phyloP scores from a whole-genome alignment of 108 stramenopile genomes.

The Mayamaea pseudoterrestris region DNA sequence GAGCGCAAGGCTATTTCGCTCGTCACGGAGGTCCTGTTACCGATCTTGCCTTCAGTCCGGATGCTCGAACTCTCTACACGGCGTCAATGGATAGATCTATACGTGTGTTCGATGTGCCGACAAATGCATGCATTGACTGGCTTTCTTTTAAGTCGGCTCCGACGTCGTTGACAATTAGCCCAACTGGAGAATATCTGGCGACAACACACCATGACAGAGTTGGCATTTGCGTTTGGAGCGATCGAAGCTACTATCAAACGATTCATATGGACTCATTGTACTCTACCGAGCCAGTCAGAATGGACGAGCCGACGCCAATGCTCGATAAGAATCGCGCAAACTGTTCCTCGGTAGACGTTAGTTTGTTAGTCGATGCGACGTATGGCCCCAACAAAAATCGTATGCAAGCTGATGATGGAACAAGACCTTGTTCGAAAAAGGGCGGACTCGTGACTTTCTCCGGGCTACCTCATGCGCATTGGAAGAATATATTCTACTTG shows the following conservation, averaged over 20 bases:
- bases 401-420: no score
- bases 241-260: conserved; percentile 82
- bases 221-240: conserved; percentile 90
- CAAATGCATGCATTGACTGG: conserved; percentile 91
- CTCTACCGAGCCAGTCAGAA: conserved; percentile 46
- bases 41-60: conserved; percentile 83
- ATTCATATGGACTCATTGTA: conserved; percentile 60
- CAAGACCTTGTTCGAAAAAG: no score
- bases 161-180: conserved; percentile 77
- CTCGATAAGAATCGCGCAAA: conserved; percentile 52
- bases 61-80: conserved; percentile 80
- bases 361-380: conserved; percentile 9
- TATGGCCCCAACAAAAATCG: conserved; percentile 15
- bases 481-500: conserved; percentile 91
- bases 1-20: conserved; percentile 12
- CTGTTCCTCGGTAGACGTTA: conserved; percentile 20
- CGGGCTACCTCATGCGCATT: conserved; percentile 87
- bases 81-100: conserved; percentile 77
- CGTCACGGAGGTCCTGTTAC: conserved; percentile 67
- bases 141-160: conserved; percentile 73
- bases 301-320: conserved; percentile 84
- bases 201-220: conserved; percentile 75
- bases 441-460: conserved; percentile 78
- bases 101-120: conserved; percentile 93
- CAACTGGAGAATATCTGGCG: conserved; percentile 94